Evolutionary conservation across 352 stramenopile genomes (phyloP).

Genomic region (Globisporangium barbulae): DNA sequence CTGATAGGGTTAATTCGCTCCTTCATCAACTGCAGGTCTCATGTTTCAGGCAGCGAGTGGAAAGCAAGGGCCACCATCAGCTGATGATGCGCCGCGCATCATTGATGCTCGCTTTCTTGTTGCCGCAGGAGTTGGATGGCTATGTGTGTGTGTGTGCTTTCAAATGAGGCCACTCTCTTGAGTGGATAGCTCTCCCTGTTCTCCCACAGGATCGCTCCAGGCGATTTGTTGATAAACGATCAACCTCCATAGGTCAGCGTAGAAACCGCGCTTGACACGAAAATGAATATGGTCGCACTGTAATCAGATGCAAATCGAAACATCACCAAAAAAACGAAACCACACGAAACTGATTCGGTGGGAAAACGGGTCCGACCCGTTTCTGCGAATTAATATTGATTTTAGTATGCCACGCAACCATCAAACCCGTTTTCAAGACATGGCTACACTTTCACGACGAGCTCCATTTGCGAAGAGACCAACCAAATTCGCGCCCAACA

Average conservation of each 20-base stretch:
- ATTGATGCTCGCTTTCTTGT: neutral
- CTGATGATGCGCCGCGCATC: neutral
- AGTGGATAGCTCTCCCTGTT: neutral
- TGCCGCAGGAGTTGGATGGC: neutral
- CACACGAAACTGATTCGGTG: constrained; percentile 6
- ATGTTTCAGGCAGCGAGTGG: too few relatives aligned
- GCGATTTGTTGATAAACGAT: neutral
- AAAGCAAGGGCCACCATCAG: too few relatives aligned
- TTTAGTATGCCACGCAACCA: neutral
- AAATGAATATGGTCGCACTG: neutral
- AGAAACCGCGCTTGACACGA: neutral
- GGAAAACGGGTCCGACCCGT: constrained; percentile 1
- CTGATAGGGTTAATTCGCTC: too few relatives aligned
- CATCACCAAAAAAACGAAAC: constrained; percentile 1
- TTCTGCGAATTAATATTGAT: neutral
- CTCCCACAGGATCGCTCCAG: neutral
- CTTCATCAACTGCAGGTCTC: too few relatives aligned
- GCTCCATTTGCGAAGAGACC: neutral
- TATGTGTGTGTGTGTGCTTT: neutral
- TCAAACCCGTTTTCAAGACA: neutral
- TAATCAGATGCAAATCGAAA: constrained; percentile 10
- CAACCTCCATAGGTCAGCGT: neutral
- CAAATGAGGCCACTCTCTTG: neutral
- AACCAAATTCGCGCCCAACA: too few relatives aligned
- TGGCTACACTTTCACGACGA: constrained; percentile 6